Evolutionary conservation across 495 filamentous ascomycete species (phyloP), one percentile per base, ranked within the genome.

Genomic region (Daldinia caldariorum): DNA sequence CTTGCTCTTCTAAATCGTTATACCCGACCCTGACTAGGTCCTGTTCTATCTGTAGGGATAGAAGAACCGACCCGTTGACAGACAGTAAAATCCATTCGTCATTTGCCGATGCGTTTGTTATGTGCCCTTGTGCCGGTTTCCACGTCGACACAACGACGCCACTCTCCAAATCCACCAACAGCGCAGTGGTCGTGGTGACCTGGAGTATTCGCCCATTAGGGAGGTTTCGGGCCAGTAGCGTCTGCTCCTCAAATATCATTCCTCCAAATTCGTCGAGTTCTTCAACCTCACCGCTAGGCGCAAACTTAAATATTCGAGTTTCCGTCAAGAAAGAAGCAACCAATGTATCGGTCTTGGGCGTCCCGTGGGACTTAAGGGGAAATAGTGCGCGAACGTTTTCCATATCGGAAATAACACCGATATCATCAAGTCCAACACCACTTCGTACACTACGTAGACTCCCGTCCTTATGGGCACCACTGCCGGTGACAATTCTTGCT

Each of bases 361-460:
- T 72, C 9, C 78, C 75, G 43, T 79, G 77, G 39, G 88, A 89
- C 69, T 84, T 83, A 12, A 87, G 58, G 7, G 84, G 77, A 70
- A 83, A 87, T 9, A 99, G 76, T 37, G 88, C 88, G 22, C 87
- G 86, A 22, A 93, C 91, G 69, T 91, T 85, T 7, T 87, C 83
- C 84, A 97, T 90, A 54, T 96, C 91, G 6, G 88, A 90, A 9
- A 99, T 80, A 16, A 94, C 83, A 29, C 92, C 94, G 12, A 94
- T 77, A 67, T 97, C 94, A 77, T 97, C 93, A 62, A 99, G 84
- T 16, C 95, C 94, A 57, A 99, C 94, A 18, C 95, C 95, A 75
- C 94, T 97, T 37, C 94, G 89, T 31, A 98, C 90, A 74, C 91
- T 97, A 66, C 94, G 82, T 38, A 99, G 75, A 37, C 91, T 93